Evolutionary conservation across 495 filamentous ascomycete genomes (phyloP).

Genomic region (Jackrogersella multiformis): DNA sequence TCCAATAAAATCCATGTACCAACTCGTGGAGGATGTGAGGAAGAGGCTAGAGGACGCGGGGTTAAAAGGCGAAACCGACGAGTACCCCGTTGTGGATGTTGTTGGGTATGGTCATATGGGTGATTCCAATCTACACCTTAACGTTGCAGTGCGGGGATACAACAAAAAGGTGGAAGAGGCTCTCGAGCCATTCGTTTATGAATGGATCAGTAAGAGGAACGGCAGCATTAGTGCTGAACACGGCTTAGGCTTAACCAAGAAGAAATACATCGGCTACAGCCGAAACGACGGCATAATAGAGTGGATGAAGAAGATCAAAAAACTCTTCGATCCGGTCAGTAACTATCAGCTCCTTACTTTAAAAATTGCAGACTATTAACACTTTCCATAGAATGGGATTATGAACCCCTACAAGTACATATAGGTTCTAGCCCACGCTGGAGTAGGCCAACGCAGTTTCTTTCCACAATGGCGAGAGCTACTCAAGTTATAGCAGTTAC

Average conservation of each 20-base stretch:
- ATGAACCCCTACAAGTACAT: conserved; percentile 97
- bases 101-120: conserved; percentile 99
- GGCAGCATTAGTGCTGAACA: conserved; percentile 98
- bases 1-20: conserved; percentile 85
- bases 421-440: conserved; percentile 22
- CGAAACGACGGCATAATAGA: conserved; percentile 83
- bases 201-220: conserved; percentile 87
- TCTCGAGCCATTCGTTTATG: conserved; percentile 95
- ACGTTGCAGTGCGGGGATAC: conserved; percentile 81
- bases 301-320: conserved; percentile 94
- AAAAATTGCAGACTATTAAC: conserved; percentile 14
- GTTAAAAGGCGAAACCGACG: conserved; percentile 79
- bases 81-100: conserved; percentile 82
- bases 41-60: conserved; percentile 75
- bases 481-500: neutral
- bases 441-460: too few relatives aligned
- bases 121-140: conserved; percentile 93
- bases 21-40: conserved; percentile 83
- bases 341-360: neutral
- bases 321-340: conserved; percentile 89
- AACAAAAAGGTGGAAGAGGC: conserved; percentile 88
- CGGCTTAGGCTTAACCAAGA: conserved; percentile 93
- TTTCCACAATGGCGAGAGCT: neutral
- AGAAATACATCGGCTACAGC: conserved; percentile 91
- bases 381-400: conserved; percentile 74